A percentile compares a stretch with the other conserved stretches of the same genome.
Evolutionary conservation across 1,139 yeast species (phyloP).

Genomic region (Nakaseomyces bracarensis): DNA sequence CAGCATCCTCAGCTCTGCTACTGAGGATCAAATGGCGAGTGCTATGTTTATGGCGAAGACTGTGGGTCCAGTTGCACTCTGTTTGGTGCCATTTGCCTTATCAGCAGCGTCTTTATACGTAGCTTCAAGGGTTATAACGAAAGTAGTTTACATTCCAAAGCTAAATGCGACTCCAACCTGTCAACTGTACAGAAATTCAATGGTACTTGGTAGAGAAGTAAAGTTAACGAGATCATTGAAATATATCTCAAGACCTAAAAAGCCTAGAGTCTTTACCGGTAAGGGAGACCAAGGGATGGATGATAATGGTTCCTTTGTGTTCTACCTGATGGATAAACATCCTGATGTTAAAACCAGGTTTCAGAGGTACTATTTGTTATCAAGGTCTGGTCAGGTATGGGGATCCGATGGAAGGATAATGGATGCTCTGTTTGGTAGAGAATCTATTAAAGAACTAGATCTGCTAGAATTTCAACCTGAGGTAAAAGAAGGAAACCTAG

Average conservation of each 20-base stretch:
- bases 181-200: slow-evolving; percentile 21
- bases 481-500: neutral
- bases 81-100: slow-evolving; percentile 26
- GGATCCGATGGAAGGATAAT: slow-evolving; percentile 27
- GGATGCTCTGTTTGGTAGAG: slow-evolving; percentile 28
- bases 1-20: slow-evolving; percentile 15
- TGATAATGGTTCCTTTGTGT: slow-evolving; percentile 25
- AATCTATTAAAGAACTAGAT: slow-evolving; percentile 8
- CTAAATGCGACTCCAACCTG: slow-evolving; percentile 14
- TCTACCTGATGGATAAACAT: slow-evolving; percentile 20
- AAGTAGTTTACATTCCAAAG: slow-evolving; percentile 23
- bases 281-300: slow-evolving; percentile 29
- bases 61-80: slow-evolving; percentile 21
- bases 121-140: slow-evolving; percentile 26
- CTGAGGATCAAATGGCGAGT: slow-evolving; percentile 13
- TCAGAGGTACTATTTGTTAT: slow-evolving; percentile 22
- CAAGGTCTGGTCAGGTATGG: slow-evolving; percentile 28
- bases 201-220: slow-evolving; percentile 17
- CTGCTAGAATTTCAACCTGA: neutral
- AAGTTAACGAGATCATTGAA: slow-evolving; percentile 14
- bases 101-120: slow-evolving; percentile 21
- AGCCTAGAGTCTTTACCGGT: slow-evolving; percentile 26
- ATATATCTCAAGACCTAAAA: slow-evolving; percentile 17
- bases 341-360: slow-evolving; percentile 13
- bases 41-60: slow-evolving; percentile 18